These are phyloP conservation scores for Aspergillus quadrilineatus DNA, from an alignment of 2,329 filamentous ascomycete genomes.

Conservation along the genomic window DNA sequence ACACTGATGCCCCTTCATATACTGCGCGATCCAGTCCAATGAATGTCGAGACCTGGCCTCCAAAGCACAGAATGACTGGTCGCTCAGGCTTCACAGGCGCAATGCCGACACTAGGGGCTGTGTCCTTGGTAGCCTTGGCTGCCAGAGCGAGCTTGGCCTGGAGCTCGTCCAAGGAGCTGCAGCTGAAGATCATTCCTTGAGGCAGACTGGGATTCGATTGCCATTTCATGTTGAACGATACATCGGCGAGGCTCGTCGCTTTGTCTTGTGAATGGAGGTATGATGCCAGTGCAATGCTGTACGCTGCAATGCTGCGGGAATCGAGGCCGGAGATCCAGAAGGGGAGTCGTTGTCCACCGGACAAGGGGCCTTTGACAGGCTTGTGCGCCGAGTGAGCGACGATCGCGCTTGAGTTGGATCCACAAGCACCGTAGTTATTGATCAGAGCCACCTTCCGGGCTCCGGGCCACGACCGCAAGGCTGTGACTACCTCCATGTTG, in stretches of 20 bases:
- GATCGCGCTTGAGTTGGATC: neutral
- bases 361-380: neutral
- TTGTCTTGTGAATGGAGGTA: neutral
- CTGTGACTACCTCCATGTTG: neutral
- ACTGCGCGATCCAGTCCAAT: neutral
- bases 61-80: slow-evolving; percentile 1
- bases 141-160: neutral
- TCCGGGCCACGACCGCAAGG: neutral
- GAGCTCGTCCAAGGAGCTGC: neutral
- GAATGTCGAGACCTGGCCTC: neutral
- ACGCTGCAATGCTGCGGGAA: neutral
- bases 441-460: neutral
- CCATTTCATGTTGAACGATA: slow-evolving; percentile 1
- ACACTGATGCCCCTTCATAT: neutral
- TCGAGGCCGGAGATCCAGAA: slow-evolving; percentile 3
- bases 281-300: neutral
- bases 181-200: neutral
- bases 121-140: neutral
- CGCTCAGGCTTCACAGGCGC: neutral
- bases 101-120: neutral
- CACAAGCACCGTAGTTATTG: slow-evolving; percentile 6
- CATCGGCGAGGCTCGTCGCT: neutral
- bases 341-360: neutral
- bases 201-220: neutral
- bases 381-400: neutral